phyloP scores from a whole-genome alignment of 345 rosid species.

The Chamaenerion angustifolium region DNA sequence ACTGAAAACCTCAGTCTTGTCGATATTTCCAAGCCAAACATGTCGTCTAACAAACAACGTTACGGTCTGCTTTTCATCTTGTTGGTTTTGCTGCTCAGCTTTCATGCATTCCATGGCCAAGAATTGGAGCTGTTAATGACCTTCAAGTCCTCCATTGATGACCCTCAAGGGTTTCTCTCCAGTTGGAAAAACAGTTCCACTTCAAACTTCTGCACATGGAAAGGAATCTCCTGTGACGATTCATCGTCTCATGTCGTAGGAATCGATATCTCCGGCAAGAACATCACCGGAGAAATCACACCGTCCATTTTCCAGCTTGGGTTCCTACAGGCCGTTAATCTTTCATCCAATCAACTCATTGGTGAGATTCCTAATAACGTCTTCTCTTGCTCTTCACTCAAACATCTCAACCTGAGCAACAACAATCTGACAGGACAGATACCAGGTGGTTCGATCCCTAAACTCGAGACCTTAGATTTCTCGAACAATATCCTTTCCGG shows the following conservation, averaged over 20 bases:
- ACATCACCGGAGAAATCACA: slow-evolving; percentile 46
- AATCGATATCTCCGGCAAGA: slow-evolving; percentile 42
- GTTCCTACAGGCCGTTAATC: slow-evolving; percentile 34
- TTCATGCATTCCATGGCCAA: slow-evolving; percentile 2
- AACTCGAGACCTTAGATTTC: slow-evolving; percentile 53
- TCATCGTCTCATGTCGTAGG: slow-evolving; percentile 28
- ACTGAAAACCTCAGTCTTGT: slow-evolving; percentile 1
- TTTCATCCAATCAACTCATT: slow-evolving; percentile 51
- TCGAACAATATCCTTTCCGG: slow-evolving; percentile 76
- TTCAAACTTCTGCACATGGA: slow-evolving; percentile 45
- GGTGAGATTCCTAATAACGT: slow-evolving; percentile 38
- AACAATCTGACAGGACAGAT: slow-evolving; percentile 67
- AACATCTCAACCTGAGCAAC: slow-evolving; percentile 63
- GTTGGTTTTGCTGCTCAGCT: slow-evolving; percentile 22
- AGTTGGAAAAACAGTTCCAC: slow-evolving; percentile 45
- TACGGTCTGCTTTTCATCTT: slow-evolving; percentile 12
- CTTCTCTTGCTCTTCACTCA: slow-evolving; percentile 41
- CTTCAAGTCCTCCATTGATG: slow-evolving; percentile 46
- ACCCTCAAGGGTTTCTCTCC: slow-evolving; percentile 50
- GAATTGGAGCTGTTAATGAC: slow-evolving; percentile 57
- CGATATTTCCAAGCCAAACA: slow-evolving; percentile 4
- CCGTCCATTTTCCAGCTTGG: slow-evolving; percentile 39
- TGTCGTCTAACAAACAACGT: slow-evolving; percentile 17
- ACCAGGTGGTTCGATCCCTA: slow-evolving; percentile 21
- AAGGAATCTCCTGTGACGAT: slow-evolving; percentile 49